Evolutionary conservation across 352 stramenopile species (phyloP), one percentile per base, ranked within the genome.

Genomic region (Plasmopara muralis): DNA sequence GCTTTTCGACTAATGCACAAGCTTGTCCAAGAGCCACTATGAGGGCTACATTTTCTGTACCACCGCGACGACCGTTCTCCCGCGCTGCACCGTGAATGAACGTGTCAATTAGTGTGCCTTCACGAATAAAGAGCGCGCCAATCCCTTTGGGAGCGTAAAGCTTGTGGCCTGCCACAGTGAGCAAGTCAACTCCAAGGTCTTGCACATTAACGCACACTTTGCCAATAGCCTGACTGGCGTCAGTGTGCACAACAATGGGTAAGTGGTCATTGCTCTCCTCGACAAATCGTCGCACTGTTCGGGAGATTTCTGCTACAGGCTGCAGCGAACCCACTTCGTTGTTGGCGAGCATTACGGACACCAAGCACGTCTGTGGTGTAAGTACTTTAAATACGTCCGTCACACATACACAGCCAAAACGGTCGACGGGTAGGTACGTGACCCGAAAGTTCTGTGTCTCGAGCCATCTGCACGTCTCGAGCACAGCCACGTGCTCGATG

Each of bases 291-390:
- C 62, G 60, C 49, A 86, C 63, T 6, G 64, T 65, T 25, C 60
- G 48, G 5, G 80, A 74, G 42, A 99, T 95, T 41, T 95, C 77
- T 0, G 74, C 73, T 15, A 99, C 85, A 4, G 95, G 95, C 68
- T 99, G 93, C 20, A 99, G 66, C 25, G 93, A 93, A 31, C 95
- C 95, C 29, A 98, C 87, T 76, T 99, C 96, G 65, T 99, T 99
- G 65, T 99, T 98, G n/a, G 95, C 95, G 15, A 97, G 81, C 95
- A 99, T 99, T 43, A 99, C 60, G 1, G 95, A 98, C 25, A 99
- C 85, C 12, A 99, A 66, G 16, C 87, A 87, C 12, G 95, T 98
- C 54, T 95, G 63, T 0, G 67, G 37, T 34, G 60, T 79, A 34
- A 99, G 71, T 0, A 91, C 87, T 9, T 66, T 62, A 0, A 95